A percentile compares a stretch with the other conserved stretches of the same genome.
Conservation (phyloP, 345 rosid genomes). For the Mallotus nudiflorus region DNA sequence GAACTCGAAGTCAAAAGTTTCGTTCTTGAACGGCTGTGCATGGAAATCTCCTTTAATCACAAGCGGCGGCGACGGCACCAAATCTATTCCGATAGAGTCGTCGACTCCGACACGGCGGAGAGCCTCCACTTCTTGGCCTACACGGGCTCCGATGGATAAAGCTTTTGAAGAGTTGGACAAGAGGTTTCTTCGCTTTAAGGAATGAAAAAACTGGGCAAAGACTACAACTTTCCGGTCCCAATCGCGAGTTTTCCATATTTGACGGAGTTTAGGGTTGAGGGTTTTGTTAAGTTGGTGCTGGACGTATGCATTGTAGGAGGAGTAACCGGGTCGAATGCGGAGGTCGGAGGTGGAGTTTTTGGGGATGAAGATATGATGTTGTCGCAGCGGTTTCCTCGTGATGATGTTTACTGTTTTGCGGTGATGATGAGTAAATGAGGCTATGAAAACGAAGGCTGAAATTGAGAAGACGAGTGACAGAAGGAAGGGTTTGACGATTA, state of each 20-base stretch:
- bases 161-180: constrained; percentile 29
- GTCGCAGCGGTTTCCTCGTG: constrained; percentile 1
- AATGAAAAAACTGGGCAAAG: constrained; percentile 31
- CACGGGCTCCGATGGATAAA: constrained; percentile 43
- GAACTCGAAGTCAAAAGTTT: constrained; percentile 43
- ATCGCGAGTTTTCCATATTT: constrained; percentile 43
- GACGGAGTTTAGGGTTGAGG: constrained; percentile 42
- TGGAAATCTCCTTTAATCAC: constrained; percentile 44
- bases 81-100: constrained; percentile 41
- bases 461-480: constrained; percentile 33
- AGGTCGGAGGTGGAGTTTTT: constrained; percentile 19
- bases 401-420: neutral
- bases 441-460: constrained; percentile 23
- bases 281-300: constrained; percentile 43
- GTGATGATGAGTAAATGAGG: constrained; percentile 12
- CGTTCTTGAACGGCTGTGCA: constrained; percentile 41
- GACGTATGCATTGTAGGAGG: constrained; percentile 36
- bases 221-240: constrained; percentile 43
- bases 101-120: constrained; percentile 27
- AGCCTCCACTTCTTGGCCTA: constrained; percentile 46
- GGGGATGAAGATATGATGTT: neutral
- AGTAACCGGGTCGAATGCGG: constrained; percentile 40
- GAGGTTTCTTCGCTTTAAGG: constrained; percentile 26
- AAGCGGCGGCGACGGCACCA: constrained; percentile 43
- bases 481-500: constrained; percentile 28